Evolutionary conservation across 2,329 filamentous ascomycete species (phyloP).

Genomic region (Helotiales sp.): DNA sequence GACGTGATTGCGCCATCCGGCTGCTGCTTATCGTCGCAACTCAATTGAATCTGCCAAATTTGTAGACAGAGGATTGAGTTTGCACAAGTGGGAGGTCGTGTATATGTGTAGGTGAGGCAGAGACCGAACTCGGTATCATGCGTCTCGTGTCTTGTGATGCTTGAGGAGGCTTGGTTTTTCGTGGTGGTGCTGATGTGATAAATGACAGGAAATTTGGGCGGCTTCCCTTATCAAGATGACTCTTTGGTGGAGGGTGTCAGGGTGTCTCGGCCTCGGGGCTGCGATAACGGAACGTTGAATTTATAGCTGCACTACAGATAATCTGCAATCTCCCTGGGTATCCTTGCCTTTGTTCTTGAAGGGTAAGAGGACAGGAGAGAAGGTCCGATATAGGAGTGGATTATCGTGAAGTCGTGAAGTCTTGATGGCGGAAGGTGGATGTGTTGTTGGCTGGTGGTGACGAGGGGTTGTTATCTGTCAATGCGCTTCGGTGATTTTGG

Average conservation of each 20-base stretch:
- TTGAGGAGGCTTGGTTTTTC: background rate
- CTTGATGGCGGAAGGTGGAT: background rate
- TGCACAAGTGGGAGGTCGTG: background rate
- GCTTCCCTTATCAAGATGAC: slow-evolving; percentile 8
- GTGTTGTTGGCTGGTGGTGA: background rate
- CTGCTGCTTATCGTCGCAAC: no score
- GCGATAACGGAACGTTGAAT: background rate
- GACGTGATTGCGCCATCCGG: slow-evolving; percentile 33
- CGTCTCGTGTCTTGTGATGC: background rate
- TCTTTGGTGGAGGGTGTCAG: slow-evolving; percentile 3
- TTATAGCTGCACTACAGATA: background rate
- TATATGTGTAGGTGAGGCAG: background rate
- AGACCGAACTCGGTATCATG: background rate
- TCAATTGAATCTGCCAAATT: no score
- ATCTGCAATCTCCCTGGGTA: background rate
- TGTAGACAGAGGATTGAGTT: no score
- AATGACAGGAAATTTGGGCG: background rate
- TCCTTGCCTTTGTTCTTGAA: background rate
- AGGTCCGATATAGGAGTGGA: background rate
- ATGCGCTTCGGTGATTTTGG: background rate
- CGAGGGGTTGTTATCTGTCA: slow-evolving; percentile 1
- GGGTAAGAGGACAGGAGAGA: background rate
- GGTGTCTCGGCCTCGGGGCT: background rate
- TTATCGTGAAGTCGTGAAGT: background rate
- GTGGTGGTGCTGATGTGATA: slow-evolving; percentile 9